phyloP scores from a whole-genome alignment of 257 asterid species.

The Dorcoceras hygrometricum region DNA sequence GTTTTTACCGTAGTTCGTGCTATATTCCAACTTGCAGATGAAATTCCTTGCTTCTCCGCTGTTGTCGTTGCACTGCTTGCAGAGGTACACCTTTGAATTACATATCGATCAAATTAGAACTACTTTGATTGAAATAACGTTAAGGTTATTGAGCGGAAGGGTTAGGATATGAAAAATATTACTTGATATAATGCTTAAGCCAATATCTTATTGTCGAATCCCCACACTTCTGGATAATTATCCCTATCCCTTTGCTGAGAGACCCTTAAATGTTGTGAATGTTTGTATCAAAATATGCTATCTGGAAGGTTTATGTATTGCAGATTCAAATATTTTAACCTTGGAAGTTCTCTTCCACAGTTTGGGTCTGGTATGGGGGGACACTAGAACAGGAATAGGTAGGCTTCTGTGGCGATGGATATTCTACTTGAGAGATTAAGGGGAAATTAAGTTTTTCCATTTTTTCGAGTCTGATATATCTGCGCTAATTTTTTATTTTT shows the following conservation, averaged over 20 bases:
- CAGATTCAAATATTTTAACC: not conserved
- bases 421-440: not conserved
- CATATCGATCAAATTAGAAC: not conserved
- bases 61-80: constrained; percentile 98
- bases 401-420: not conserved
- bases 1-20: constrained; percentile 94
- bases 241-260: not conserved
- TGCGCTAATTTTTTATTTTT: not conserved
- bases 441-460: not conserved
- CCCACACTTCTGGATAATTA: not conserved
- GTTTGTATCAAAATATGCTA: not conserved
- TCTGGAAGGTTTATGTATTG: not conserved
- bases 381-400: not conserved
- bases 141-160: constrained; percentile 1
- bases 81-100: constrained; percentile 49
- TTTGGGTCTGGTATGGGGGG: not conserved
- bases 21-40: constrained; percentile 92
- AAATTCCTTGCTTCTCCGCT: constrained; percentile 97
- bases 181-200: not conserved
- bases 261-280: not conserved
- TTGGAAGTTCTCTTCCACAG: not conserved
- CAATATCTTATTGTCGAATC: not conserved
- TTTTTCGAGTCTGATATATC: not conserved
- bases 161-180: not conserved
- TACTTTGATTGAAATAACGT: not conserved